Conservation (phyloP, 345 rosid genomes). For the Dimocarpus longan region DNA sequence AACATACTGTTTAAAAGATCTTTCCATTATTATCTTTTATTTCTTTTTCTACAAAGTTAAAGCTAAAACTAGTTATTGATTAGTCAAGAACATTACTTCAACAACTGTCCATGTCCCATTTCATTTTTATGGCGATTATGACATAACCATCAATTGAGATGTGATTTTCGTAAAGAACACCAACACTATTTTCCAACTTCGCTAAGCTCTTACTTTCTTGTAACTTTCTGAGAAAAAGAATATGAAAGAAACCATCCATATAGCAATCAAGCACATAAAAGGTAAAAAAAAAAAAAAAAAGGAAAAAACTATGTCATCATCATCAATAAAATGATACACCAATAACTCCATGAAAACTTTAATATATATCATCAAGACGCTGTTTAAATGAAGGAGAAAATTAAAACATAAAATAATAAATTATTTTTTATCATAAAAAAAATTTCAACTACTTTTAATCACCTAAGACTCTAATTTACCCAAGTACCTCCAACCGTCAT, state of each 20-base stretch:
- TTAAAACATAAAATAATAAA: too few relatives aligned
- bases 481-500: too few relatives aligned
- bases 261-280: neutral
- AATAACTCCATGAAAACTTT: neutral
- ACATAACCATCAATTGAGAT: neutral
- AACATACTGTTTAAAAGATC: neutral
- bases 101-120: too few relatives aligned
- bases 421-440: too few relatives aligned
- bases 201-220: neutral
- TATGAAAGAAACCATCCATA: neutral
- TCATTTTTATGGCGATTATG: too few relatives aligned
- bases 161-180: neutral
- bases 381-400: too few relatives aligned
- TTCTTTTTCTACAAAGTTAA: neutral
- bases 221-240: neutral
- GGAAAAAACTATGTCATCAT: neutral
- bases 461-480: too few relatives aligned
- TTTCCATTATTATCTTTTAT: neutral
- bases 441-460: too few relatives aligned
- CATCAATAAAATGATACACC: neutral
- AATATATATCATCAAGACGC: too few relatives aligned
- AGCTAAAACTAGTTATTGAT: too few relatives aligned
- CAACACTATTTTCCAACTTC: constrained; percentile 1
- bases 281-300: neutral
- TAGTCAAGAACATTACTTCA: too few relatives aligned